phyloP scores from a whole-genome alignment of 2,329 filamentous ascomycete genomes.

The Talaromyces sp. region DNA sequence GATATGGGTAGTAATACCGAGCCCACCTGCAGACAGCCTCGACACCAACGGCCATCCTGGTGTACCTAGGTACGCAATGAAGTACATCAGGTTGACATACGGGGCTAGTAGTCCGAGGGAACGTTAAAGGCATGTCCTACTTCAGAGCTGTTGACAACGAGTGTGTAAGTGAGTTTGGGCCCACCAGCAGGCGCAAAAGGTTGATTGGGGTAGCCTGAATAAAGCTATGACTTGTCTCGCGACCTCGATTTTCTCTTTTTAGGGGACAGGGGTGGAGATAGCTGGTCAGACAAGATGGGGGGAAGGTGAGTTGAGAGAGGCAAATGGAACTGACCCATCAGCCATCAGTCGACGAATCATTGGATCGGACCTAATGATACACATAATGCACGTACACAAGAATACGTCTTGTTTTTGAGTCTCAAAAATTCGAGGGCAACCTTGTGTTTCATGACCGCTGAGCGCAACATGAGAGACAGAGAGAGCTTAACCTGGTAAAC shows the following conservation, averaged over 20 bases:
- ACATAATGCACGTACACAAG: neutral
- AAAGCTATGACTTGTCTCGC: neutral
- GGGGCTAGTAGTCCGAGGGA: slow-evolving; percentile 2
- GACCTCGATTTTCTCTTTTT: neutral
- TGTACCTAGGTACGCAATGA: neutral
- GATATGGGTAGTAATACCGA: neutral
- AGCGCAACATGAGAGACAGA: neutral
- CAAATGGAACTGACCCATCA: neutral
- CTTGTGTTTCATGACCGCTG: slow-evolving; percentile 5
- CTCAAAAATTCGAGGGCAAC: slow-evolving; percentile 2
- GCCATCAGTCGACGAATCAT: neutral
- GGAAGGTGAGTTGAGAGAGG: neutral
- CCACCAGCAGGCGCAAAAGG: neutral
- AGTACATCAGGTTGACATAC: neutral
- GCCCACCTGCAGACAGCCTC: slow-evolving; percentile 3
- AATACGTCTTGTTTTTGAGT: neutral
- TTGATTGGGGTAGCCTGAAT: neutral
- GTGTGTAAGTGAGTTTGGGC: neutral
- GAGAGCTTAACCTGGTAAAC: neutral
- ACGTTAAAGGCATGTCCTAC: neutral
- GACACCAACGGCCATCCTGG: slow-evolving; percentile 2
- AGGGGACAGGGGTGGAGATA: neutral
- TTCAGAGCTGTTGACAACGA: neutral
- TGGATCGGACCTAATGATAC: neutral
- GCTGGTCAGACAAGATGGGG: neutral